These are phyloP conservation scores for Colletotrichum gigasporum DNA, from an alignment of 2,329 filamentous ascomycete species.

Conservation along the genomic window DNA sequence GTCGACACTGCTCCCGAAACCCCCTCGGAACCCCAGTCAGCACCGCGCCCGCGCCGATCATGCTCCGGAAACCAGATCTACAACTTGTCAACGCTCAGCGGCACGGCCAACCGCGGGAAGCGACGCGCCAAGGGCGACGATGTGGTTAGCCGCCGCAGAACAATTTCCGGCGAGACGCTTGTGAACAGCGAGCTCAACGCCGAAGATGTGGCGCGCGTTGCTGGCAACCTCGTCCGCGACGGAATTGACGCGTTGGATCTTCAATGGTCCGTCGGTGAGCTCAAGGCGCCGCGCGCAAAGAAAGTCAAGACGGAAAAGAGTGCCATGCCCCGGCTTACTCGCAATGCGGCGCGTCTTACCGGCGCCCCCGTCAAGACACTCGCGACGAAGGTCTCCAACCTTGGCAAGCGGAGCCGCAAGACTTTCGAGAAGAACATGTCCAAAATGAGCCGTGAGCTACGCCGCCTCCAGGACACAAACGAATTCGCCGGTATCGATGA, in stretches of 20 bases:
- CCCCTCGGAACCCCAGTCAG: conserved; percentile 38
- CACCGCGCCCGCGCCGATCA: conserved; percentile 62
- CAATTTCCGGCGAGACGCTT: conserved; percentile 52
- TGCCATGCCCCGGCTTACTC: conserved; percentile 45
- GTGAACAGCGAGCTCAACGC: conserved; percentile 37
- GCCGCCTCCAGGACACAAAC: conserved; percentile 69
- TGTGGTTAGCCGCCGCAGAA: conserved; percentile 54
- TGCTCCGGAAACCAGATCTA: conserved; percentile 69
- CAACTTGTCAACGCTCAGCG: conserved; percentile 71
- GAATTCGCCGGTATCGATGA: conserved; percentile 69
- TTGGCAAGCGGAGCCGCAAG: conserved; percentile 70
- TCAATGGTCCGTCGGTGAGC: conserved; percentile 52
- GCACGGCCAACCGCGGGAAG: conserved; percentile 69
- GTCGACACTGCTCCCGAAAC: conserved; percentile 17
- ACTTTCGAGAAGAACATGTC: conserved; percentile 57
- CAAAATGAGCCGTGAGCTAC: conserved; percentile 65
- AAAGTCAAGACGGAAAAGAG: conserved; percentile 45
- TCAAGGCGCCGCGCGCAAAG: conserved; percentile 44
- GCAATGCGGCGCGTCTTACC: conserved; percentile 55
- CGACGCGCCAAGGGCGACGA: conserved; percentile 62
- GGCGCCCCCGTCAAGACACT: conserved; percentile 54
- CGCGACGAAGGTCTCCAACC: conserved; percentile 58
- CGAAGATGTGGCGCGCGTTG: conserved; percentile 22
- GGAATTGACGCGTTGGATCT: conserved; percentile 58
- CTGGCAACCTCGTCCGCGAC: conserved; percentile 43